phyloP scores from a whole-genome alignment of 495 filamentous ascomycete genomes.

The Astrocystis sublimbata region DNA sequence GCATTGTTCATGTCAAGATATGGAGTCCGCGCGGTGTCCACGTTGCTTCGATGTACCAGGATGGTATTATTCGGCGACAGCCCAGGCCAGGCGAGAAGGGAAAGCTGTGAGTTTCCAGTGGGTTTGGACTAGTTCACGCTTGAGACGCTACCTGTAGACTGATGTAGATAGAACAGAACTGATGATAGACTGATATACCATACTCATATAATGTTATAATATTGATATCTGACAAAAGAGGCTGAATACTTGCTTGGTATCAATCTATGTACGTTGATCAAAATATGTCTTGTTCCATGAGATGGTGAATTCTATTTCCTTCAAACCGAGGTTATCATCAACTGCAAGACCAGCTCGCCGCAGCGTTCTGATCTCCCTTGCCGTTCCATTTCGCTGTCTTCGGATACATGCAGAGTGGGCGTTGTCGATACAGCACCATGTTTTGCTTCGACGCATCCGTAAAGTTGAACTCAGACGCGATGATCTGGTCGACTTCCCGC shows the following conservation, averaged over 20 bases:
- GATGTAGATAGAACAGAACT: too few relatives aligned
- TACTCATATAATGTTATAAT: too few relatives aligned
- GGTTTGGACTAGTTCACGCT: too few relatives aligned
- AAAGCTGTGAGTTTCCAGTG: constrained; percentile 21
- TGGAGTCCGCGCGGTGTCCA: constrained; percentile 64
- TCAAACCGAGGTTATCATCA: constrained; percentile 7
- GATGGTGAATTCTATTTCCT: too few relatives aligned
- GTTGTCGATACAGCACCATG: constrained; percentile 40
- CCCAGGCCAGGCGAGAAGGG: constrained; percentile 20
- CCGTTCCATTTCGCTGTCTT: constrained; percentile 26
- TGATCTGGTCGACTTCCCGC: constrained; percentile 36
- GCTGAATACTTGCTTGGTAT: too few relatives aligned
- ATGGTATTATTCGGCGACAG: constrained; percentile 48
- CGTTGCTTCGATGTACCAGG: constrained; percentile 64
- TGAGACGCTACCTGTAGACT: too few relatives aligned
- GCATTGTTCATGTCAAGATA: constrained; percentile 61
- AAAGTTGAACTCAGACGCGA: constrained; percentile 43
- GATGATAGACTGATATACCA: too few relatives aligned
- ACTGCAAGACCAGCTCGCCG: constrained; percentile 28
- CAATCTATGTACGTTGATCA: too few relatives aligned
- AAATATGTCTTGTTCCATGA: too few relatives aligned
- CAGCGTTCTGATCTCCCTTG: constrained; percentile 23
- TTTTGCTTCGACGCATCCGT: constrained; percentile 25
- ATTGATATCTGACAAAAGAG: too few relatives aligned
- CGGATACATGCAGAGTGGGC: constrained; percentile 48